These are phyloP conservation scores for Ogataea zsoltii DNA, from an alignment of 805 yeast species.

Conservation along the genomic window DNA sequence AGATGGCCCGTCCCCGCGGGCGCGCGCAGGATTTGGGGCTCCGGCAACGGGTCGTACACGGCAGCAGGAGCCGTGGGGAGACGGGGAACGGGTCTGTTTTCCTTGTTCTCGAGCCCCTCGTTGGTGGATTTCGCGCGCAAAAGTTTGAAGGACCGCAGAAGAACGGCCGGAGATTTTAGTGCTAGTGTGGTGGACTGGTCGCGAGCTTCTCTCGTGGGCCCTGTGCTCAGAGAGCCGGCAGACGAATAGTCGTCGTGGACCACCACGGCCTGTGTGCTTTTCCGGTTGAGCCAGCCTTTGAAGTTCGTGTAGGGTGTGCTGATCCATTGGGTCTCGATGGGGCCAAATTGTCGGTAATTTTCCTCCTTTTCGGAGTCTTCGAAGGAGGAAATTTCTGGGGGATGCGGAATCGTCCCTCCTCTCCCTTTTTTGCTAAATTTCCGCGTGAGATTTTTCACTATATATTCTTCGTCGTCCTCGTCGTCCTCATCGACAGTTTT, in stretches of 20 bases:
- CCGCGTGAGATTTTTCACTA: slow-evolving; percentile 2
- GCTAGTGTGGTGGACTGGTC: background rate
- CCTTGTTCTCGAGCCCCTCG: slow-evolving; percentile 1
- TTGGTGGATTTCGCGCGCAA: slow-evolving; percentile 2
- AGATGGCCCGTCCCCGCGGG: background rate
- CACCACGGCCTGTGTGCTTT: slow-evolving; percentile 17
- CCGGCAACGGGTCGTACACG: slow-evolving; percentile 4
- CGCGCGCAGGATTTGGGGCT: slow-evolving; percentile 11
- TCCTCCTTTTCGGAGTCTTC: slow-evolving; percentile 2
- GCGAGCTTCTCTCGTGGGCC: background rate
- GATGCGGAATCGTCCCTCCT: too few relatives aligned
- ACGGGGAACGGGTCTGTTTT: background rate
- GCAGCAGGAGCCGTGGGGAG: background rate
- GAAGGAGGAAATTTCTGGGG: background rate
- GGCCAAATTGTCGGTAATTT: slow-evolving; percentile 16
- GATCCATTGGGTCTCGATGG: slow-evolving; percentile 22
- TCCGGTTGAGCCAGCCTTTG: slow-evolving; percentile 20
- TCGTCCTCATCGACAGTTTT: background rate
- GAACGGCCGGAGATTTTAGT: slow-evolving; percentile 10
- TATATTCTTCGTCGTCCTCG: background rate
- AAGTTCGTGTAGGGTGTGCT: slow-evolving; percentile 21
- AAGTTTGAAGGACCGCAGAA: slow-evolving; percentile 22
- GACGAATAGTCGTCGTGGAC: slow-evolving; percentile 4
- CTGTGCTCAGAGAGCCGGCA: slow-evolving; percentile 15
- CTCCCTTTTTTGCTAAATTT: background rate